Base-by-base conservation (phyloP, 1,284 basidiomycete species). In the Vanrija sp. region DNA sequence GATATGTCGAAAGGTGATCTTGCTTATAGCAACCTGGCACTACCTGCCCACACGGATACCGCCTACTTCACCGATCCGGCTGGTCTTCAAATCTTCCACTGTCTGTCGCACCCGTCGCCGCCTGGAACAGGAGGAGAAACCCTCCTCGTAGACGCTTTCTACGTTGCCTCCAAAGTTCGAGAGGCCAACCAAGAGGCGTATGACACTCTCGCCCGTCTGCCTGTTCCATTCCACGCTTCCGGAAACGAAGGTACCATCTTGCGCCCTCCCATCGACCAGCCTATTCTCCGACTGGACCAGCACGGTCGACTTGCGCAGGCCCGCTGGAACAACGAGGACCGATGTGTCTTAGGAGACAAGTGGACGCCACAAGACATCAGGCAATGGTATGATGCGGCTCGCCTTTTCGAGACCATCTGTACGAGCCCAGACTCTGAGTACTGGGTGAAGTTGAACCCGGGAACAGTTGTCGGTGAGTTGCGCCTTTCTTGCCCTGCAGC, bases 281-380 rank as follows among this genome's bases (percentile, higher is more conserved):
- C 91, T 0, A 80, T 88, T 0, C 66, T 80, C 40, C 79, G 80
- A n/a, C 87, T 91, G 66, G 85, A 89, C 58, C 63, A 73, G 1
- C 57, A 74, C 3, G 85, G 85, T 0, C 83, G 86, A 52, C 80
- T 98, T 0, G 74, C 81, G 1, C 86, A 91, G 61, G 86, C 97
- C 14, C 78, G 94, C 43, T 98, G 93, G 89, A 98, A 98, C 71
- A 95, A 93, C 59, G 90, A 95, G 65, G 95, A 98, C 73, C 80
- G 95, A 46, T 91, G 89, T 58, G 86, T 87, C 0, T 81, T 95
- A 1, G 78, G 76, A 1, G 62, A 81, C 80, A 81, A 66, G 55
- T 91, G 65, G 80, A 80, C 55, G 8, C 76, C 83, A 0, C 79
- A 79, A 8, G 68, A 83, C 55, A 82, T 93, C 3, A 85, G 87